Percentiles rank a stretch among this genome's conserved stretches.
phyloP scores from a whole-genome alignment of 352 stramenopile species.

The Bremia lactucae region DNA sequence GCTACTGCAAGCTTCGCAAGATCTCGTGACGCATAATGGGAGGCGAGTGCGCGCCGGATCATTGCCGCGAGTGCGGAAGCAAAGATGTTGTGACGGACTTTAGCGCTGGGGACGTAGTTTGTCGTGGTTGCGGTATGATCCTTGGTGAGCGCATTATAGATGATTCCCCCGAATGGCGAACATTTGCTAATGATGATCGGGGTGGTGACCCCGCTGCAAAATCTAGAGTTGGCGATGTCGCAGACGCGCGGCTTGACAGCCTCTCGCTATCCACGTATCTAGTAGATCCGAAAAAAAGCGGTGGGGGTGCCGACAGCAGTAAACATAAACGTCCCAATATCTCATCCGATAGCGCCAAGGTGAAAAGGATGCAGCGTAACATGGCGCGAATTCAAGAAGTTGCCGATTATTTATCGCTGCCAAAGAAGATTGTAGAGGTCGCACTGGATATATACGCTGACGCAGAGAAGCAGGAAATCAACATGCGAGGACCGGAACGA shows the following conservation, averaged over 20 bases:
- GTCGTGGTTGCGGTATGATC: slow-evolving; percentile 71
- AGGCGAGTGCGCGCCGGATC: slow-evolving; percentile 50
- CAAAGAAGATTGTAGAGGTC: slow-evolving; percentile 62
- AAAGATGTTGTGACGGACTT: slow-evolving; percentile 73
- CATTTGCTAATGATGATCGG: slow-evolving; percentile 82
- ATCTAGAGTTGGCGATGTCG: slow-evolving; percentile 66
- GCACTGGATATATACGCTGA: slow-evolving; percentile 62
- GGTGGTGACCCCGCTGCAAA: slow-evolving; percentile 65
- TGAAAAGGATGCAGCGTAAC: slow-evolving; percentile 58
- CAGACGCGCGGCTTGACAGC: slow-evolving; percentile 49
- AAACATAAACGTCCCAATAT: slow-evolving; percentile 50
- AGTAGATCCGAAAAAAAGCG: slow-evolving; percentile 40
- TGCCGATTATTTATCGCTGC: slow-evolving; percentile 50
- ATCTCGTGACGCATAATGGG: slow-evolving; percentile 20
- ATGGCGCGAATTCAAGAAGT: slow-evolving; percentile 59
- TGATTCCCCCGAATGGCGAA: slow-evolving; percentile 81
- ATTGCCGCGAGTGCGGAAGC: slow-evolving; percentile 60
- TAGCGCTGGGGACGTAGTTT: slow-evolving; percentile 71
- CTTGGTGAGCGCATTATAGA: slow-evolving; percentile 83
- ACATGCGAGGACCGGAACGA: slow-evolving; percentile 50
- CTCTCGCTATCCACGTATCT: slow-evolving; percentile 60
- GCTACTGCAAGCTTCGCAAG: neutral
- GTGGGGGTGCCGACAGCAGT: slow-evolving; percentile 13
- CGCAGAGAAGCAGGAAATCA: slow-evolving; percentile 52
- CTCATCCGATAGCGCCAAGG: slow-evolving; percentile 40